Conservation (phyloP, 352 stramenopile genomes). For the Phytophthora rubi region DNA sequence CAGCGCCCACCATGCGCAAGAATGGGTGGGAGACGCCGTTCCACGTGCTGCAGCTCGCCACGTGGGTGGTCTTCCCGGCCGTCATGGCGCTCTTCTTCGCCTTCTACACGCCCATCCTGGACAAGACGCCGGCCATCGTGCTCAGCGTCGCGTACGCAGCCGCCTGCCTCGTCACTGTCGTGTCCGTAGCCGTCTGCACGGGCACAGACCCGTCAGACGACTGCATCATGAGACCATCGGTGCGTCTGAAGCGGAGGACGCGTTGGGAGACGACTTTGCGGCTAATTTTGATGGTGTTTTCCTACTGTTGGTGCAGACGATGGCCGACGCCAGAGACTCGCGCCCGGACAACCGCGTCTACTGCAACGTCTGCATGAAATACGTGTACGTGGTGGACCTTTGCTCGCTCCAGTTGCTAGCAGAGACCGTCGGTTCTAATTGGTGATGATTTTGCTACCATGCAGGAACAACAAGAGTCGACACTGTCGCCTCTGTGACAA, state of each 20-base stretch:
- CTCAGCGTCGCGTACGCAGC: constrained; percentile 65
- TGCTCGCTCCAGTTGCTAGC: neutral
- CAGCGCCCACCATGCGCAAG: constrained; percentile 49
- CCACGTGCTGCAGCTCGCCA: constrained; percentile 82
- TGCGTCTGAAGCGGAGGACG: constrained; percentile 24
- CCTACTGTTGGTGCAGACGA: constrained; percentile 30
- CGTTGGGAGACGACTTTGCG: neutral
- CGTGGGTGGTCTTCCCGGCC: constrained; percentile 83
- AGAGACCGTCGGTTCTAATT: neutral
- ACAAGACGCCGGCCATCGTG: constrained; percentile 51
- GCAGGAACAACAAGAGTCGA: constrained; percentile 82
- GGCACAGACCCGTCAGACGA: constrained; percentile 81
- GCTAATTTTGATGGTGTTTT: neutral
- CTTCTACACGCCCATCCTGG: constrained; percentile 79
- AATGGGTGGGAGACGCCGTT: constrained; percentile 86
- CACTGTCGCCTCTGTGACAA: constrained; percentile 98
- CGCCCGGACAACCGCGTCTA: constrained; percentile 67
- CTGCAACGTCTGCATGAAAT: constrained; percentile 90
- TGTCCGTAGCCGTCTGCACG: constrained; percentile 65
- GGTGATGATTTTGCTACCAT: neutral
- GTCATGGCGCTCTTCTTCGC: constrained; percentile 86
- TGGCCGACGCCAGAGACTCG: constrained; percentile 36
- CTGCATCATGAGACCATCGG: constrained; percentile 67
- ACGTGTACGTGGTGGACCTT: constrained; percentile 62
- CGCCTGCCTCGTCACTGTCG: constrained; percentile 58